These are phyloP conservation scores for Echinosphaeria canescens DNA, from an alignment of 2,329 filamentous ascomycete species.

Conservation along the genomic window DNA sequence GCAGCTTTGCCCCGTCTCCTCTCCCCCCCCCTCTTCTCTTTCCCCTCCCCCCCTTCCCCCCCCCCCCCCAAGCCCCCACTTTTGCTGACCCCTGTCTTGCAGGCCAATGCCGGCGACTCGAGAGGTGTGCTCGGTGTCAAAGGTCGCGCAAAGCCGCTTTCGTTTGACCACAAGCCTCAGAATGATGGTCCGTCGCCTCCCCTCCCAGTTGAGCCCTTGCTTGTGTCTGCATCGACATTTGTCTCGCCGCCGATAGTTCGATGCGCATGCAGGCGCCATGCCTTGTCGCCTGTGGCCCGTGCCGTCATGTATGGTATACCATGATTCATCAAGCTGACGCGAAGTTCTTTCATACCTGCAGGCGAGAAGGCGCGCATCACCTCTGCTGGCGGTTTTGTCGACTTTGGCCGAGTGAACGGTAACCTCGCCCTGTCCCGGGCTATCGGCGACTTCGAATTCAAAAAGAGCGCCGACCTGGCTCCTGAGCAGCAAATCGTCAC, in stretches of 20 bases:
- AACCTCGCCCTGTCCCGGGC: conserved; percentile 92
- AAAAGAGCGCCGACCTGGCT: conserved; percentile 91
- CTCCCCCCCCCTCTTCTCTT: no score
- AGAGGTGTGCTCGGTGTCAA: conserved; percentile 90
- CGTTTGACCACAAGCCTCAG: conserved; percentile 98
- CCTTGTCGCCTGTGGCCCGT: no score
- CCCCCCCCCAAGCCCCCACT: conserved; percentile 2
- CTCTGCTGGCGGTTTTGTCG: conserved; percentile 90
- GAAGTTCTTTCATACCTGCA: conserved; percentile 21
- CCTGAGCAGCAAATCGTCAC: conserved; percentile 99
- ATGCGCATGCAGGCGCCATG: no score
- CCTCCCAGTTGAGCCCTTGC: neutral
- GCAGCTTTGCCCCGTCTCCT: no score
- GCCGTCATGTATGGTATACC: no score
- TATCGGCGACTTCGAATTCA: conserved; percentile 99
- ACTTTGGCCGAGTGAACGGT: conserved; percentile 95
- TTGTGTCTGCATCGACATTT: conserved; percentile 4
- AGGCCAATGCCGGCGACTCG: conserved; percentile 97
- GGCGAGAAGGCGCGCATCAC: conserved; percentile 92
- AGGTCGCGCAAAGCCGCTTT: conserved; percentile 88
- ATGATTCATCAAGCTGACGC: no score
- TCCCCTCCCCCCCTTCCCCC: neutral
- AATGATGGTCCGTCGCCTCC: conserved; percentile 50
- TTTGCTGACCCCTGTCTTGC: conserved; percentile 4
- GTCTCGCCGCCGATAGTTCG: conserved; percentile 1